A percentile compares a stretch with the other conserved stretches of the same genome.
Evolutionary conservation across 352 stramenopile species (phyloP).

Genomic region (Phytopythium cucurbitacearum): DNA sequence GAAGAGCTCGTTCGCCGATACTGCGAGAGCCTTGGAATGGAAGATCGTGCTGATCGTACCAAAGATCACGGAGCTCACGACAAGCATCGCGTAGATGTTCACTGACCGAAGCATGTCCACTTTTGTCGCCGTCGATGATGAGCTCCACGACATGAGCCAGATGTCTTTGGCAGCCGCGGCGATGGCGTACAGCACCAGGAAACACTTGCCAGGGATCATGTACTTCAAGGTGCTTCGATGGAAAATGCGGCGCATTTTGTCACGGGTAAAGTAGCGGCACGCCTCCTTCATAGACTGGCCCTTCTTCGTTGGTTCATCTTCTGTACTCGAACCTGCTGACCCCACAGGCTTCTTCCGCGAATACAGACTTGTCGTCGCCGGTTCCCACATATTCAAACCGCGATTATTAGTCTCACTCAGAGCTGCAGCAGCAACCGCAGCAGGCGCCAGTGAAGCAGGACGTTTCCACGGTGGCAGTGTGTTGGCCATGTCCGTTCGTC

Average conservation of each 20-base stretch:
- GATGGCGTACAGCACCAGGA: conserved; percentile 24
- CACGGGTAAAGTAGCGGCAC: conserved; percentile 11
- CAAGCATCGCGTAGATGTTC: conserved; percentile 26
- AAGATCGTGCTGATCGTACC: conserved; percentile 29
- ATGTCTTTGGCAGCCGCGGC: conserved; percentile 26
- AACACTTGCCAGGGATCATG: conserved; percentile 20
- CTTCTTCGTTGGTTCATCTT: conserved; percentile 13
- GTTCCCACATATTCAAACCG: conserved; percentile 20
- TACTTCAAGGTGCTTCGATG: conserved; percentile 16
- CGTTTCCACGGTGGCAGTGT: conserved; percentile 25
- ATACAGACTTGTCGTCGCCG: conserved; percentile 4
- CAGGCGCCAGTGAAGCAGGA: not conserved
- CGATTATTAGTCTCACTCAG: not conserved
- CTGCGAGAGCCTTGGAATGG: conserved; percentile 23
- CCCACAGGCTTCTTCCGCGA: conserved; percentile 1
- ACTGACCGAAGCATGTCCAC: conserved; percentile 18
- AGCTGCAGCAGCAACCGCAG: not conserved
- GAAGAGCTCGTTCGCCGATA: conserved; percentile 32
- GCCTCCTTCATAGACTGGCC: conserved; percentile 24
- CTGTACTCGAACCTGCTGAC: not conserved
- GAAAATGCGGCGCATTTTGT: not conserved
- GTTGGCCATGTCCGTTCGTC: conserved; percentile 21
- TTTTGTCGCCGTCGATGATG: conserved; percentile 3
- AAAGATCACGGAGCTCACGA: conserved; percentile 30
- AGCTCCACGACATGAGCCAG: conserved; percentile 35